Conservation (phyloP, 2,329 filamentous ascomycete species). For the Xylariaceae sp. region DNA sequence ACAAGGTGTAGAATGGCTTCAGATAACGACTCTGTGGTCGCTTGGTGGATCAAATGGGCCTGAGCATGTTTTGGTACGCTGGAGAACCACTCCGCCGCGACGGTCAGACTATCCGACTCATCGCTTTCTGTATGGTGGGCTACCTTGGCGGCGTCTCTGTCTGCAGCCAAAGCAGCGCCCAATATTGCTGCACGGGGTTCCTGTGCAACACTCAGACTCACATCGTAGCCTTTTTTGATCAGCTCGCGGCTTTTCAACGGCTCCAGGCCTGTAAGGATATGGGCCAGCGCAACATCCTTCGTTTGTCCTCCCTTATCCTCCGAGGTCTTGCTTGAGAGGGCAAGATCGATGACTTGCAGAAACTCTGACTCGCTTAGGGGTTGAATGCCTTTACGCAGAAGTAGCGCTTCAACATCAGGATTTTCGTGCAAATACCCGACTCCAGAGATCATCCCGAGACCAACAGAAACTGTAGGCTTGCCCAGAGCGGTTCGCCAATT, state of each 20-base stretch:
- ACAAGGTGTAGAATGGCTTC: slow-evolving; percentile 4
- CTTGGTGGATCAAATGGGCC: background rate
- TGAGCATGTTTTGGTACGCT: background rate
- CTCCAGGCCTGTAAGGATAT: slow-evolving; percentile 23
- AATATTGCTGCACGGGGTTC: slow-evolving; percentile 13
- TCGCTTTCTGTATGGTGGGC: background rate
- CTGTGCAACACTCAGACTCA: slow-evolving; percentile 1
- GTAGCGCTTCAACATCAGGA: slow-evolving; percentile 17
- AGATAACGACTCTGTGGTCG: slow-evolving; percentile 19
- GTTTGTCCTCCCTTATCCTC: background rate
- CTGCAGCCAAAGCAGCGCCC: background rate
- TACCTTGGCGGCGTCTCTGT: slow-evolving; percentile 17
- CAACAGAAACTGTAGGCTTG: slow-evolving; percentile 23
- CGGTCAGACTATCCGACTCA: background rate
- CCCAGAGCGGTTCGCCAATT: slow-evolving; percentile 24
- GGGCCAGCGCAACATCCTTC: background rate
- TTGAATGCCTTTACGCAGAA: slow-evolving; percentile 20
- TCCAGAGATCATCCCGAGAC: slow-evolving; percentile 33
- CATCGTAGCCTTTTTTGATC: slow-evolving; percentile 15
- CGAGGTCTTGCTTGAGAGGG: slow-evolving; percentile 11
- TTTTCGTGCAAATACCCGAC: slow-evolving; percentile 33
- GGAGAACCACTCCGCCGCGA: background rate
- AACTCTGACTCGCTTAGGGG: slow-evolving; percentile 22
- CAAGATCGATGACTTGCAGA: slow-evolving; percentile 24
- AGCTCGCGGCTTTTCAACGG: slow-evolving; percentile 9